These are phyloP conservation scores for Fragaria ananassa DNA, from an alignment of 306 rosid genomes.

Conservation along the genomic window DNA sequence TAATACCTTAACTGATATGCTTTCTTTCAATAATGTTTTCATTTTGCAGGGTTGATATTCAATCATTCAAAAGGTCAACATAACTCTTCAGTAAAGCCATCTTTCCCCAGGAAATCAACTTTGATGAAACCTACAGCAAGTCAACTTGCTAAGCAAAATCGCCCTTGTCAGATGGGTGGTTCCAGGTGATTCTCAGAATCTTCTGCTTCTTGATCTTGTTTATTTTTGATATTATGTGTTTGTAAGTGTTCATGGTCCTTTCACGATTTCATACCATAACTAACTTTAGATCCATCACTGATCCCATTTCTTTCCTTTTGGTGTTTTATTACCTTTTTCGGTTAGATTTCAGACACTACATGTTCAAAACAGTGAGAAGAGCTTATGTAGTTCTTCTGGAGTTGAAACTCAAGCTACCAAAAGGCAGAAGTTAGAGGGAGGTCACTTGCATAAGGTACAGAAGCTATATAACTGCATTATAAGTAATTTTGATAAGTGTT, in stretches of 20 bases:
- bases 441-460: slow-evolving; percentile 67
- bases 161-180: slow-evolving; percentile 36
- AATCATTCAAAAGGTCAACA: slow-evolving; percentile 41
- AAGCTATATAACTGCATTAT: slow-evolving; percentile 24
- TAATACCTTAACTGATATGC: too few relatives aligned
- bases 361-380: slow-evolving; percentile 48
- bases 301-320: slow-evolving; percentile 9
- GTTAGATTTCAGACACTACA: slow-evolving; percentile 61
- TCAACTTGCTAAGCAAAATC: slow-evolving; percentile 84
- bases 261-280: neutral
- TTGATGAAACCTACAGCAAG: slow-evolving; percentile 95
- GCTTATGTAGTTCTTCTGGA: slow-evolving; percentile 45
- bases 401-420: slow-evolving; percentile 79
- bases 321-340: slow-evolving; percentile 8
- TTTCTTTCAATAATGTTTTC: too few relatives aligned
- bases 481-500: neutral
- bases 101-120: slow-evolving; percentile 57
- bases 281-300: neutral
- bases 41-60: slow-evolving; percentile 53
- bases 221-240: neutral
- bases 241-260: neutral
- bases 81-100: slow-evolving; percentile 35
- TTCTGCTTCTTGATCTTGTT: slow-evolving; percentile 11
- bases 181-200: slow-evolving; percentile 53
- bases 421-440: slow-evolving; percentile 88